phyloP scores from a whole-genome alignment of 306 rosid species.

The Dalbergia cultrata region DNA sequence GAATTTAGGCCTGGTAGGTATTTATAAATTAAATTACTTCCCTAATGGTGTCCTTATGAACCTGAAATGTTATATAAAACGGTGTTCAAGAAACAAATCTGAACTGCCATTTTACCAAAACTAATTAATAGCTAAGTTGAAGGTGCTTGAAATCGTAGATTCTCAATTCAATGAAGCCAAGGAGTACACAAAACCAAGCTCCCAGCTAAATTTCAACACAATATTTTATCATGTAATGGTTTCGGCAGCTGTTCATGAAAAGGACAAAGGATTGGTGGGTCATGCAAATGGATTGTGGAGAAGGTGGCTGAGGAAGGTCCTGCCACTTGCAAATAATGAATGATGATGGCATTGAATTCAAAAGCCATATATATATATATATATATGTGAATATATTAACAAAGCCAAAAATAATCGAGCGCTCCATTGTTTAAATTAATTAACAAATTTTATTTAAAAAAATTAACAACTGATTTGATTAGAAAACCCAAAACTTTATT shows the following conservation, averaged over 20 bases:
- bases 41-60: too few species aligned
- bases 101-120: not conserved
- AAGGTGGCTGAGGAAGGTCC: constrained; percentile 69
- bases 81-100: not conserved
- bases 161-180: too few species aligned
- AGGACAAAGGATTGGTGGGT: constrained; percentile 55
- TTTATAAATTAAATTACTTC: not conserved
- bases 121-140: not conserved
- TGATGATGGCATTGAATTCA: constrained; percentile 59
- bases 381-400: too few species aligned
- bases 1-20: too few species aligned
- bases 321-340: constrained; percentile 67
- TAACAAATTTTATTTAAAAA: not conserved
- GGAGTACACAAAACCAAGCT: too few species aligned
- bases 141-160: too few species aligned
- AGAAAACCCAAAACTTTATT: too few species aligned
- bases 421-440: constrained; percentile 4
- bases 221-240: constrained; percentile 37
- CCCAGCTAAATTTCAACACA: too few species aligned
- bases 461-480: not conserved
- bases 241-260: constrained; percentile 46
- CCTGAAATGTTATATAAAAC: too few species aligned
- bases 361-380: not conserved
- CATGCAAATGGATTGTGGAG: constrained; percentile 64
- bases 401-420: constrained; percentile 23